These are phyloP conservation scores for Annulohypoxylon truncatum DNA, from an alignment of 2,329 filamentous ascomycete species.

Conservation along the genomic window DNA sequence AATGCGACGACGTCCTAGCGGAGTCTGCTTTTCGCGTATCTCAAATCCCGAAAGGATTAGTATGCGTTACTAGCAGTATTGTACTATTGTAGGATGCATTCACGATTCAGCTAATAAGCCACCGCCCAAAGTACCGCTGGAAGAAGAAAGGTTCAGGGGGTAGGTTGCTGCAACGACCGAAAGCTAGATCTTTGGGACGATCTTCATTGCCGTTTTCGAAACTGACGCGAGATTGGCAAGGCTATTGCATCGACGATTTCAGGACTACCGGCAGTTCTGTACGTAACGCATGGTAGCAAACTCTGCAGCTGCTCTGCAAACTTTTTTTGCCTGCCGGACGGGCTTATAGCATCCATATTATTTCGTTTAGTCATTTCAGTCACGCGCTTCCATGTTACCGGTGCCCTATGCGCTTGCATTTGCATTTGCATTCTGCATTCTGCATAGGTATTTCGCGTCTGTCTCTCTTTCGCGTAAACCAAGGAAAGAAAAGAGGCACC, in stretches of 20 bases:
- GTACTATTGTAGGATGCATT: not conserved
- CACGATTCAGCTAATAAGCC: not conserved
- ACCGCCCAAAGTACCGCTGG: slow-evolving; percentile 17
- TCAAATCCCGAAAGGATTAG: slow-evolving; percentile 16
- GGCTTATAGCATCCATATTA: not conserved
- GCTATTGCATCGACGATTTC: slow-evolving; percentile 19
- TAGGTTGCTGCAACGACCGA: slow-evolving; percentile 27
- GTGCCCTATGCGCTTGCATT: not conserved
- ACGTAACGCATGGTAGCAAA: not conserved
- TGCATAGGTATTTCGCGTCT: slow-evolving; percentile 1
- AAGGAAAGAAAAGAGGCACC: not conserved
- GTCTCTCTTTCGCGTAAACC: not conserved
- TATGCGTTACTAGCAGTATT: too few relatives aligned
- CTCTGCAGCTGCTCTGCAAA: not conserved
- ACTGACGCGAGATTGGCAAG: slow-evolving; percentile 35
- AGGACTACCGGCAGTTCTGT: slow-evolving; percentile 5
- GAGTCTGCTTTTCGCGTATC: slow-evolving; percentile 32
- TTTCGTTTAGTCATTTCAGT: slow-evolving; percentile 5
- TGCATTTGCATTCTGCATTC: slow-evolving; percentile 1
- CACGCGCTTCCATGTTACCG: slow-evolving; percentile 12
- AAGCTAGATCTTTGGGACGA: slow-evolving; percentile 38
- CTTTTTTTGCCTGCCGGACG: not conserved
- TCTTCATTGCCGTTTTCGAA: slow-evolving; percentile 36
- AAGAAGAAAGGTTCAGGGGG: slow-evolving; percentile 23
- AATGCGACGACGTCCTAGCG: slow-evolving; percentile 18